phyloP scores from a whole-genome alignment of 208 protist species.

The Vickermania ingenoplastis region DNA sequence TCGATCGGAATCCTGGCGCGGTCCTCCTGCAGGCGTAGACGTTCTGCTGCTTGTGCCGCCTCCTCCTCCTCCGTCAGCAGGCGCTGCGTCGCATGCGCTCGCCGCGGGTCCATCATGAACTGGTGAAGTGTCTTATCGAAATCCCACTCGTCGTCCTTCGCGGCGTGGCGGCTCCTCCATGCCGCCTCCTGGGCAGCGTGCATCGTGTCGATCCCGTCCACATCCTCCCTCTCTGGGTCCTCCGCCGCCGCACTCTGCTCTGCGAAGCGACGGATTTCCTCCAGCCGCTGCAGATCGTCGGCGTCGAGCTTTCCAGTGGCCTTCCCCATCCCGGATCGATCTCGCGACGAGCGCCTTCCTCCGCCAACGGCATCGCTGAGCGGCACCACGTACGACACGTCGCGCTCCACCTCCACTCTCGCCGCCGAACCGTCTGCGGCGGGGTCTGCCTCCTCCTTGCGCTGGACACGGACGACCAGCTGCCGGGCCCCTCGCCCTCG shows the following conservation, averaged over 20 bases:
- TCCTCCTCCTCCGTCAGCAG: constrained; percentile 55
- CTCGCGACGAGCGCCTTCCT: not conserved
- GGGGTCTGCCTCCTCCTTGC: constrained; percentile 25
- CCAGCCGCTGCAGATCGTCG: constrained; percentile 9
- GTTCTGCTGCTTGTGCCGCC: constrained; percentile 17
- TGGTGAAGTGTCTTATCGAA: constrained; percentile 64
- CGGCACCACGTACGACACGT: not conserved
- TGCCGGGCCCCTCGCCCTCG: constrained; percentile 32
- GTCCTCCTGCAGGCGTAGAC: constrained; percentile 41
- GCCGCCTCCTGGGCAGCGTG: not conserved
- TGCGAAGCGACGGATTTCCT: constrained; percentile 8
- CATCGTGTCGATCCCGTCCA: not conserved
- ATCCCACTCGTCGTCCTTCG: constrained; percentile 28
- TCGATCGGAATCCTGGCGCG: constrained; percentile 30
- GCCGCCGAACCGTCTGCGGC: constrained; percentile 3
- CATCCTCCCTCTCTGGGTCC: not conserved
- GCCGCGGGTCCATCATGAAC: constrained; percentile 50
- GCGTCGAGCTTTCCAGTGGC: constrained; percentile 16
- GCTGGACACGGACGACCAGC: constrained; percentile 29
- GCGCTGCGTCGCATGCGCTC: constrained; percentile 52
- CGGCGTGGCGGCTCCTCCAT: not conserved
- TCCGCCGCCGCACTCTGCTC: not conserved
- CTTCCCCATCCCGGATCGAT: too few species aligned
- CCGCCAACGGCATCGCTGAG: not conserved
- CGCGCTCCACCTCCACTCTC: not conserved